Evolutionary conservation across 306 rosid species (phyloP).

Genomic region (Ziziphus jujuba): DNA sequence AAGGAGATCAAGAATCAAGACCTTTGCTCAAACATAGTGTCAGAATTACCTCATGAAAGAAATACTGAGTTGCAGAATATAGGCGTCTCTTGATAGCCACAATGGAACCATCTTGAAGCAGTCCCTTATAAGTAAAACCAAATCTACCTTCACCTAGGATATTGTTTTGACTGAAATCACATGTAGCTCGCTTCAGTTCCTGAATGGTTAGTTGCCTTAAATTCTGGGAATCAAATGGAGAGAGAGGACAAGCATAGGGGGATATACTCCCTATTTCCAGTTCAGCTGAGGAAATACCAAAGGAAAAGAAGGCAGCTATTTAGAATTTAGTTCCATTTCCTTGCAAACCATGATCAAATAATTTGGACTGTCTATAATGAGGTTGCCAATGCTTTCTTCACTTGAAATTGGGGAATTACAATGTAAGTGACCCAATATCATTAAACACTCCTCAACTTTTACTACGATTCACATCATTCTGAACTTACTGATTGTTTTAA

Average conservation of each 20-base stretch:
- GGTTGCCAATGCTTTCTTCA: background rate
- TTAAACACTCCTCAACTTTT: background rate
- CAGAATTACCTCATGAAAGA: constrained; percentile 46
- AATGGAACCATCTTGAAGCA: constrained; percentile 76
- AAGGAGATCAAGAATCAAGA: background rate
- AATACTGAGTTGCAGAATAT: constrained; percentile 41
- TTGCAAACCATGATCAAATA: background rate
- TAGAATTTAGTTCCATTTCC: background rate
- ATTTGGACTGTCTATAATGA: background rate
- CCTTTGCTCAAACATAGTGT: background rate
- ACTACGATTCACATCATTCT: background rate
- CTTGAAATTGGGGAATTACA: background rate
- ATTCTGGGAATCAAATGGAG: constrained; percentile 34
- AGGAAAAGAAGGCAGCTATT: background rate
- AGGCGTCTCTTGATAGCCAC: constrained; percentile 65
- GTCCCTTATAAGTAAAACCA: constrained; percentile 67
- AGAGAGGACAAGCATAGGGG: constrained; percentile 31
- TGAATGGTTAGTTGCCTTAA: constrained; percentile 43
- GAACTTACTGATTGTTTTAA: background rate
- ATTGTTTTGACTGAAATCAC: constrained; percentile 50
- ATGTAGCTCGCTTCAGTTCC: constrained; percentile 65
- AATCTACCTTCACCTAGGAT: constrained; percentile 64
- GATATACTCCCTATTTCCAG: constrained; percentile 43
- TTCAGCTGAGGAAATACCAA: constrained; percentile 44
- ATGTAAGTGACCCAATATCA: background rate